phyloP scores from a whole-genome alignment of 1,284 basidiomycete genomes.

The Lentinula novae-zelandiae region DNA sequence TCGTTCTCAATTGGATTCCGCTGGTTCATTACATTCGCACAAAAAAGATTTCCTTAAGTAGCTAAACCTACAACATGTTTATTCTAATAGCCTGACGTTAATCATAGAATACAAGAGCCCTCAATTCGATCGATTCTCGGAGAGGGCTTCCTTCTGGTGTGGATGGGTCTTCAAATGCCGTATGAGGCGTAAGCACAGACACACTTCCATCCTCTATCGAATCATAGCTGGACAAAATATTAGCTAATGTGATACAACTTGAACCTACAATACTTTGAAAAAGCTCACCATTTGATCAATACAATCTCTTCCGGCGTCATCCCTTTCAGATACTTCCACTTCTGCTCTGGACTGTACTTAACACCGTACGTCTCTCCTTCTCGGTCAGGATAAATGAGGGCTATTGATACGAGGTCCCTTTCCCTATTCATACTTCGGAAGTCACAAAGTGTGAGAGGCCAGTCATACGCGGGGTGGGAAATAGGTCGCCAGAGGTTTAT shows the following conservation, averaged over 20 bases:
- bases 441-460: constrained; percentile 58
- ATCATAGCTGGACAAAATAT: constrained; percentile 24
- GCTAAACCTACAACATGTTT: too few relatives aligned
- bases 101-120: constrained; percentile 45
- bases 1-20: too few relatives aligned
- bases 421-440: constrained; percentile 41
- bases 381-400: constrained; percentile 38
- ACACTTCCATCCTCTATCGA: constrained; percentile 33
- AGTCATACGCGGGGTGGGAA: constrained; percentile 42
- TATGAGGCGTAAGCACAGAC: constrained; percentile 41
- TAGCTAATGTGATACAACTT: constrained; percentile 5
- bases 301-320: constrained; percentile 43
- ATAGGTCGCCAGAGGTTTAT: constrained; percentile 71
- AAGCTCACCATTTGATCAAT: constrained; percentile 45
- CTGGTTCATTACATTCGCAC: too few relatives aligned
- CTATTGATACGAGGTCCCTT: constrained; percentile 41
- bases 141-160: constrained; percentile 40
- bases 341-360: constrained; percentile 33
- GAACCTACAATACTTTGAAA: neutral
- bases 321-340: constrained; percentile 43
- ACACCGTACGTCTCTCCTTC: constrained; percentile 31
- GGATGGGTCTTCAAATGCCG: constrained; percentile 35
- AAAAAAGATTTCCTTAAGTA: too few relatives aligned
- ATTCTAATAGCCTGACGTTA: neutral
- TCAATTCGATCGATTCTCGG: constrained; percentile 48